Conservation (phyloP, 2,329 filamentous ascomycete genomes). For the Fusarium sulawesiense region DNA sequence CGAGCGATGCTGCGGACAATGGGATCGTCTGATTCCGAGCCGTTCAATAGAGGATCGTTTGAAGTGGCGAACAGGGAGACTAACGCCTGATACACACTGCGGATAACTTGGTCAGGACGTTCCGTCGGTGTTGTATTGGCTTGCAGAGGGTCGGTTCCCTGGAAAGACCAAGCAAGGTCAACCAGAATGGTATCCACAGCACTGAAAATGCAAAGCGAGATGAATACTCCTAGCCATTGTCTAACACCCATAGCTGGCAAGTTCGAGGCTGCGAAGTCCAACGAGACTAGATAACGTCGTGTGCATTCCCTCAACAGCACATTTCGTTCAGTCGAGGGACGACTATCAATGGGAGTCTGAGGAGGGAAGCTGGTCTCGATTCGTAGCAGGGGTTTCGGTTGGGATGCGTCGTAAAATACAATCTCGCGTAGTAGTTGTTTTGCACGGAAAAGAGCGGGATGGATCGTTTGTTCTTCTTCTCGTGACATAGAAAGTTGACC, state of each 20-base stretch:
- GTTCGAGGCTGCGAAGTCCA: slow-evolving; percentile 60
- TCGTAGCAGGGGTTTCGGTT: slow-evolving; percentile 57
- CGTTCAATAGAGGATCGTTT: slow-evolving; percentile 56
- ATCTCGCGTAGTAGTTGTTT: slow-evolving; percentile 67
- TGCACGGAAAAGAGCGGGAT: slow-evolving; percentile 64
- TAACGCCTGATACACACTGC: slow-evolving; percentile 63
- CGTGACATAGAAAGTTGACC: slow-evolving; percentile 61
- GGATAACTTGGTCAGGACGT: slow-evolving; percentile 51
- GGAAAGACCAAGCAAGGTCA: slow-evolving; percentile 52
- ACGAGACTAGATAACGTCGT: slow-evolving; percentile 63
- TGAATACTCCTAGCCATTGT: slow-evolving; percentile 64
- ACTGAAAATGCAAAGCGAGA: slow-evolving; percentile 70
- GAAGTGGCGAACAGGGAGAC: slow-evolving; percentile 61
- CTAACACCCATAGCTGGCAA: slow-evolving; percentile 54
- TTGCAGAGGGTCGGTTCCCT: slow-evolving; percentile 22
- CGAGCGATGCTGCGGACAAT: slow-evolving; percentile 57
- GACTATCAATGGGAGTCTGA: slow-evolving; percentile 55
- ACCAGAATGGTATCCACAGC: slow-evolving; percentile 64
- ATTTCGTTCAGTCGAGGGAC: slow-evolving; percentile 60
- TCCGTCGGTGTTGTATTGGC: slow-evolving; percentile 16
- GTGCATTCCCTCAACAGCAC: slow-evolving; percentile 63
- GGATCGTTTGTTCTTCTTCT: slow-evolving; percentile 60
- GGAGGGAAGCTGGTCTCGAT: slow-evolving; percentile 33
- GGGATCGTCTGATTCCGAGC: slow-evolving; percentile 58
- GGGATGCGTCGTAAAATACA: slow-evolving; percentile 65